Conservation (phyloP, 116 monocot species). For the Trichopus zeylanicus region DNA sequence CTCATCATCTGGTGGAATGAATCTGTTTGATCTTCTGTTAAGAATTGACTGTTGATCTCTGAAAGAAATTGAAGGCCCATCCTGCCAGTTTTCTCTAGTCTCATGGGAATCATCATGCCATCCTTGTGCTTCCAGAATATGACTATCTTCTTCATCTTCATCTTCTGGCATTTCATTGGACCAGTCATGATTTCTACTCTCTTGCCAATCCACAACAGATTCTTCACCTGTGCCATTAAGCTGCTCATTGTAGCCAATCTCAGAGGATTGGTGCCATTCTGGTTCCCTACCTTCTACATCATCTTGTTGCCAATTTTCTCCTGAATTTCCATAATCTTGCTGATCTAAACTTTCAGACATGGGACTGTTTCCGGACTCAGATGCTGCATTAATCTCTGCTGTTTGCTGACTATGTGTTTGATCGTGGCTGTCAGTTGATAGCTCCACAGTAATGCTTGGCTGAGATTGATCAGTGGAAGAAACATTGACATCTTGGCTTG, state of each 20-base stretch:
- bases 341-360: conserved; percentile 16
- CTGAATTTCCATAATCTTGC: conserved; percentile 34
- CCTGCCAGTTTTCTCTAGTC: conserved; percentile 40
- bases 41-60: conserved; percentile 19
- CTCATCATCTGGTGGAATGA: conserved; percentile 76
- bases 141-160: conserved; percentile 39
- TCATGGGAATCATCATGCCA: conserved; percentile 58
- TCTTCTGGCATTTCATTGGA: conserved; percentile 37
- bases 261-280: conserved; percentile 30
- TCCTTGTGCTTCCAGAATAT: conserved; percentile 36
- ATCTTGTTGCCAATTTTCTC: conserved; percentile 31
- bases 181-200: conserved; percentile 45
- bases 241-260: conserved; percentile 27
- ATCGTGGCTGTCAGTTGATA: conserved; percentile 18
- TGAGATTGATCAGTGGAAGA: conserved; percentile 30
- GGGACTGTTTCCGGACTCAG: conserved; percentile 16
- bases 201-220: conserved; percentile 48
- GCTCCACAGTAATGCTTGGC: conserved; percentile 17
- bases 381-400: conserved; percentile 7
- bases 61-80: conserved; percentile 29
- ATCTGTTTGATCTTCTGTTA: conserved; percentile 47
- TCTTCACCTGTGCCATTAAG: conserved; percentile 40
- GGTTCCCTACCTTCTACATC: conserved; percentile 13
- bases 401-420: conserved; percentile 17
- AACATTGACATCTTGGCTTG: conserved; percentile 7